Evolutionary conservation across 495 filamentous ascomycete species (phyloP).

Genomic region (Trichoderma gamsii): DNA sequence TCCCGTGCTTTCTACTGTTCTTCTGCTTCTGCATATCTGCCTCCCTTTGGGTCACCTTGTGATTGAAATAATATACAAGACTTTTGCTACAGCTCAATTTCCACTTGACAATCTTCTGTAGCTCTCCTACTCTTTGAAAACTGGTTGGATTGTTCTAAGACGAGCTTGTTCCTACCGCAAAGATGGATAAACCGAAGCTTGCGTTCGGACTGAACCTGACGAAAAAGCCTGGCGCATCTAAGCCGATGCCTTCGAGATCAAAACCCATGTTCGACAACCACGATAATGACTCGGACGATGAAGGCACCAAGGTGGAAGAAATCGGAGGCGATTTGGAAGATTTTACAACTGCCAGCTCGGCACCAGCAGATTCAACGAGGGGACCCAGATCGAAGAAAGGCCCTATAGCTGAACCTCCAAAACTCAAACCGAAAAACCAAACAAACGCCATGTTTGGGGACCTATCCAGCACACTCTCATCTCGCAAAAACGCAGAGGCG

Average conservation of each 20-base stretch:
- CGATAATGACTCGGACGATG: conserved; percentile 45
- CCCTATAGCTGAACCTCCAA: conserved; percentile 23
- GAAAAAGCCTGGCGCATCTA: conserved; percentile 14
- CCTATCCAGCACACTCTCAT: conserved; percentile 48
- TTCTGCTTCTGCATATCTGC: background rate
- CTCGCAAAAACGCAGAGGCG: conserved; percentile 49
- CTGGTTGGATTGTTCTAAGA: background rate
- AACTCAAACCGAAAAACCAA: conserved; percentile 29
- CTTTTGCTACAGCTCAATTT: background rate
- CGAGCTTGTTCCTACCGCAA: too few relatives aligned
- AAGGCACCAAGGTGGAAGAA: conserved; percentile 25
- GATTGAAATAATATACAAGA: too few relatives aligned
- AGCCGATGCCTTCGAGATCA: conserved; percentile 22
- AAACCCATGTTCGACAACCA: conserved; percentile 37
- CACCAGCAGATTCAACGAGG: conserved; percentile 18
- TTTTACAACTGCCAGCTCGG: conserved; percentile 18
- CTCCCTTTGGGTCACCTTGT: too few relatives aligned
- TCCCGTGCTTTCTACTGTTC: background rate
- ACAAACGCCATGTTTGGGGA: conserved; percentile 44
- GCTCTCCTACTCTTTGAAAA: background rate
- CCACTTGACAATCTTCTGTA: background rate
- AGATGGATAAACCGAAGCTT: conserved; percentile 9
- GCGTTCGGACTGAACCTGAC: conserved; percentile 14
- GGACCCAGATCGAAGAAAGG: conserved; percentile 25
- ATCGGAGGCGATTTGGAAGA: conserved; percentile 32